These are phyloP conservation scores for Jatropha multifida DNA, from an alignment of 441 rosid genomes.

Conservation along the genomic window DNA sequence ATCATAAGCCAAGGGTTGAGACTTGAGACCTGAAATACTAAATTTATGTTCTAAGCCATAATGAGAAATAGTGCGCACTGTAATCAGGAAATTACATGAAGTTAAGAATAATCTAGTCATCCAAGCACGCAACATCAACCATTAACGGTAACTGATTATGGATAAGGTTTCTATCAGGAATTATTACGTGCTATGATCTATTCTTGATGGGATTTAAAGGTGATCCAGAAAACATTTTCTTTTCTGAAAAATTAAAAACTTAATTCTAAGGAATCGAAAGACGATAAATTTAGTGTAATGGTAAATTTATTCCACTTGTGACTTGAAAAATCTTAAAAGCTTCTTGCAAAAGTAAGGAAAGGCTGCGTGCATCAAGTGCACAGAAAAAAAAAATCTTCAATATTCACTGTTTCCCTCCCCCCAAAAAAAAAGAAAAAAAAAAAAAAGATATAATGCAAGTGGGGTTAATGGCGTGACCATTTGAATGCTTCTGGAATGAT, in stretches of 20 bases:
- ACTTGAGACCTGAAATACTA: too few species aligned
- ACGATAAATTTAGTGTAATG: too few species aligned
- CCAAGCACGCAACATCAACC: background rate
- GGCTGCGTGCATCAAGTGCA: too few species aligned
- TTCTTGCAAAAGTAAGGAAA: too few species aligned
- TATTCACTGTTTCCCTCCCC: too few species aligned
- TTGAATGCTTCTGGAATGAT: background rate
- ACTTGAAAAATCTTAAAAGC: too few species aligned
- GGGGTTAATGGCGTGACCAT: conserved; percentile 6
- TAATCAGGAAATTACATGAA: too few species aligned
- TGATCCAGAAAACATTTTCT: background rate
- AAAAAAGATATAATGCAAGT: conserved; percentile 1
- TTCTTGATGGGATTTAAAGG: background rate
- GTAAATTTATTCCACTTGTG: too few species aligned
- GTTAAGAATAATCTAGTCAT: background rate
- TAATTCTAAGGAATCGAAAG: background rate
- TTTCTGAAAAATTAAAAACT: background rate
- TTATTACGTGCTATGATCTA: background rate
- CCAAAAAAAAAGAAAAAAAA: background rate
- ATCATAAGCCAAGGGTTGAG: too few species aligned
- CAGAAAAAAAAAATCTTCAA: too few species aligned
- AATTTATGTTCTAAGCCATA: too few species aligned
- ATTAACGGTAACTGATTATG: background rate
- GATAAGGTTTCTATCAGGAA: background rate
- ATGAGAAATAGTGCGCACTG: too few species aligned